Conservation (phyloP, 1,139 yeast species). For the Groenewaldozyma auringiensis region DNA sequence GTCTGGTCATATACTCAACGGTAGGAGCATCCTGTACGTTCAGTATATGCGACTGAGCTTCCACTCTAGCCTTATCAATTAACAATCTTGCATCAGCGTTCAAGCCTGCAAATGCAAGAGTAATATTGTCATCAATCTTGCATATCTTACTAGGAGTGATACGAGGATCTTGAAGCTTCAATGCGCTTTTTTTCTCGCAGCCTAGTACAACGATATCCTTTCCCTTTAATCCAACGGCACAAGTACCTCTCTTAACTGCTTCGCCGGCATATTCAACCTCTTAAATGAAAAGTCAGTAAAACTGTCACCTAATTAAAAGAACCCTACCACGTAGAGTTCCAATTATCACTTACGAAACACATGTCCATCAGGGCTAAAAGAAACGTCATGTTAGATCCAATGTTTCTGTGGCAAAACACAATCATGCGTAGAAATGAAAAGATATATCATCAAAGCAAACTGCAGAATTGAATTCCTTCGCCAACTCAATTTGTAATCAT, state of each 20-base stretch:
- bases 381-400: constrained; percentile 16
- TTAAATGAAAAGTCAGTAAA: constrained; percentile 18
- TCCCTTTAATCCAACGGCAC: constrained; percentile 96
- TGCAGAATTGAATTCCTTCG: no score
- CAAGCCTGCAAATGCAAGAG: constrained; percentile 92
- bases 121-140: constrained; percentile 81
- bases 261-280: constrained; percentile 97
- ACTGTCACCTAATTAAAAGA: not conserved
- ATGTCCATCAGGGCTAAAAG: constrained; percentile 88
- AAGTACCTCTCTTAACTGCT: constrained; percentile 97
- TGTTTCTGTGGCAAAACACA: not conserved
- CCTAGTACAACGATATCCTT: constrained; percentile 83
- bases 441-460: not conserved
- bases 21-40: constrained; percentile 92
- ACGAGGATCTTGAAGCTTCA: constrained; percentile 92
- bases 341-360: constrained; percentile 78
- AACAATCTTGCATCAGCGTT: constrained; percentile 96
- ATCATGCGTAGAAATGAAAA: no score
- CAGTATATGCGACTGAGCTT: constrained; percentile 93
- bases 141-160: constrained; percentile 93
- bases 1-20: constrained; percentile 84
- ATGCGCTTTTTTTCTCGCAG: constrained; percentile 92
- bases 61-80: constrained; percentile 91
- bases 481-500: no score
- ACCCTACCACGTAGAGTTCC: no score